Evolutionary conservation across 306 rosid genomes (phyloP).

Genomic region (Prunus kanzakura): DNA sequence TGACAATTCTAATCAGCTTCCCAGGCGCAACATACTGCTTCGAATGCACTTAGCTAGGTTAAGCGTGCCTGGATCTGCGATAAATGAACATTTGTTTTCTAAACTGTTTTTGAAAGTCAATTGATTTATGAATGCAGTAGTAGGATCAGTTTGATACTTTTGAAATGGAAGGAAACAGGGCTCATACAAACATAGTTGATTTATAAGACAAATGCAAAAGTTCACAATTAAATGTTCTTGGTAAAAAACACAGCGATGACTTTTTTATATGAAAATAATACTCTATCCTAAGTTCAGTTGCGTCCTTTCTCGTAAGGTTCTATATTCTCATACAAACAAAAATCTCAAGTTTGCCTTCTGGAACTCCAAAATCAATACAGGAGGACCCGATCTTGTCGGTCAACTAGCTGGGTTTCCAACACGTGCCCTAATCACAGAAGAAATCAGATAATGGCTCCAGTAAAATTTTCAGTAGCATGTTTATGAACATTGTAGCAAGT

Average conservation of each 20-base stretch:
- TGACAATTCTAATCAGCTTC: too few relatives aligned
- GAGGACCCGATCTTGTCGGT: neutral
- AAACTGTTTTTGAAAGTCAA: too few relatives aligned
- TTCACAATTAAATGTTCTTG: conserved; percentile 25
- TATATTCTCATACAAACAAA: neutral
- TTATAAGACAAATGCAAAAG: conserved; percentile 24
- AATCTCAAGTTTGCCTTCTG: neutral
- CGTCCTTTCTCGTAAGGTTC: neutral
- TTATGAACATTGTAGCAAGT: neutral
- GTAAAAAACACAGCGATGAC: neutral
- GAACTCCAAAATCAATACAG: neutral
- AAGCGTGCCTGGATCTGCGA: too few relatives aligned
- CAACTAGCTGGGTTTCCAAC: neutral
- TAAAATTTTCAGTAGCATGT: neutral
- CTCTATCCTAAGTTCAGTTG: neutral
- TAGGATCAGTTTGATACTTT: conserved; percentile 23
- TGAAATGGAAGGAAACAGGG: conserved; percentile 13
- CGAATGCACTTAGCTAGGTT: too few relatives aligned
- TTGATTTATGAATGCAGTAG: neutral
- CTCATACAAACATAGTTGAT: conserved; percentile 30
- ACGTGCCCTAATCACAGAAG: neutral
- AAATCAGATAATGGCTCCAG: neutral
- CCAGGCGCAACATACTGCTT: too few relatives aligned
- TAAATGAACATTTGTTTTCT: too few relatives aligned
- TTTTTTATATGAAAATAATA: neutral